These are phyloP conservation scores for Pecoramyces ruminantium DNA, from an alignment of 192 early-diverging fungal species.

Conservation along the genomic window DNA sequence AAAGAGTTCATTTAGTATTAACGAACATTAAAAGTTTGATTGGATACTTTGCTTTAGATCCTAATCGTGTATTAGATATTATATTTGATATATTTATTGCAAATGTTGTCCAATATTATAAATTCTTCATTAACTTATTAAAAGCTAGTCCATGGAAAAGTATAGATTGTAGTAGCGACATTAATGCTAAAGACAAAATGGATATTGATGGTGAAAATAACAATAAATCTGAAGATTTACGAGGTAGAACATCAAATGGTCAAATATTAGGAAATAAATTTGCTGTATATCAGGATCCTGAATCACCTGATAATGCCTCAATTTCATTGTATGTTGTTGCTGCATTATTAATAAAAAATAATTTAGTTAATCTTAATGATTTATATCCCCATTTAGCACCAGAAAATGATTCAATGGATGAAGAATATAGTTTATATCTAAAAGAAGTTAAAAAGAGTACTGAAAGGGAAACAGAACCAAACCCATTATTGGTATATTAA, in stretches of 20 bases:
- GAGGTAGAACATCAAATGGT: constrained; percentile 8
- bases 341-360: constrained; percentile 33
- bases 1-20: constrained; percentile 9
- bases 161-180: neutral
- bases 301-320: constrained; percentile 11
- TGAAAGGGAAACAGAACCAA: constrained; percentile 17
- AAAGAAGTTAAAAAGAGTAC: constrained; percentile 16
- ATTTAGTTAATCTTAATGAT: constrained; percentile 29
- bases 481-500: constrained; percentile 18
- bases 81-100: constrained; percentile 57
- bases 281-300: constrained; percentile 24
- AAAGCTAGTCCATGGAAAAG: constrained; percentile 15
- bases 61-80: constrained; percentile 65
- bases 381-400: constrained; percentile 45
- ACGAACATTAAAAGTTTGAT: constrained; percentile 28
- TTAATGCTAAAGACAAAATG: neutral
- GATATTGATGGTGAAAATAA: neutral
- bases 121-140: constrained; percentile 53
- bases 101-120: constrained; percentile 42
- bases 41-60: constrained; percentile 66
- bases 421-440: constrained; percentile 21
- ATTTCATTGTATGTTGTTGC: constrained; percentile 28
- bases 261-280: constrained; percentile 69
- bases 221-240: neutral
- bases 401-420: constrained; percentile 24